phyloP scores from a whole-genome alignment of 2,329 filamentous ascomycete genomes.

The Lasiodiplodia theobromae region DNA sequence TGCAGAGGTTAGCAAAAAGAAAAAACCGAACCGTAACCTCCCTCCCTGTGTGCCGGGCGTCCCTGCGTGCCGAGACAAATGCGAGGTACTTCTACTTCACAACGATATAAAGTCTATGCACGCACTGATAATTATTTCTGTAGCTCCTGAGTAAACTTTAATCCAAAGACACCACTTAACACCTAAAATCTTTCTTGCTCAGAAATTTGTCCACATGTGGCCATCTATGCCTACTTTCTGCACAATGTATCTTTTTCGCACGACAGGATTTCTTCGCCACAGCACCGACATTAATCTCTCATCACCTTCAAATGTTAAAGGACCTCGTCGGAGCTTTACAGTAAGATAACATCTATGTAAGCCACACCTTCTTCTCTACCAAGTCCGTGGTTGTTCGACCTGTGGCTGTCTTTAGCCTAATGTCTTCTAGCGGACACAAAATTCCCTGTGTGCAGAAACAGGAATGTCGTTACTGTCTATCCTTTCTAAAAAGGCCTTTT shows the following conservation, averaged over 20 bases:
- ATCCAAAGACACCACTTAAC: slow-evolving; percentile 20
- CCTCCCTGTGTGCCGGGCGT: slow-evolving; percentile 5
- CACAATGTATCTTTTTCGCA: slow-evolving; percentile 8
- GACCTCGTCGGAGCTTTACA: background rate
- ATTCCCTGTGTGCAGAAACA: background rate
- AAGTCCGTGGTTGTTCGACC: background rate
- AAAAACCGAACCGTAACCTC: background rate
- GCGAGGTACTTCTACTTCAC: slow-evolving; percentile 25
- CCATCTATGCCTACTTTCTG: slow-evolving; percentile 20
- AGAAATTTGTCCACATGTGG: background rate
- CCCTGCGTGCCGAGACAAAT: background rate
- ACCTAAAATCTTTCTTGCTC: slow-evolving; percentile 2
- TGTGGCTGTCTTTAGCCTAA: background rate
- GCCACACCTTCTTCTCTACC: background rate
- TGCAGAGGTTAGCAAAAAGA: no score
- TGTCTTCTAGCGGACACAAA: background rate
- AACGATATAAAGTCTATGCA: slow-evolving; percentile 17
- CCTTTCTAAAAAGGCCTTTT: background rate
- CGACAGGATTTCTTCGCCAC: slow-evolving; percentile 13
- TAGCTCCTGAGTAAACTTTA: slow-evolving; percentile 17
- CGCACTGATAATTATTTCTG: slow-evolving; percentile 8
- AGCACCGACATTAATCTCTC: slow-evolving; percentile 21
- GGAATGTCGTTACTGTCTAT: background rate
- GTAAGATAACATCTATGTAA: background rate
- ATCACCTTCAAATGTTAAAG: background rate